A percentile compares a stretch with the other conserved stretches of the same genome.
These are phyloP conservation scores for Psilocybe sp. DNA, from an alignment of 768 basidiomycete species.

Conservation along the genomic window DNA sequence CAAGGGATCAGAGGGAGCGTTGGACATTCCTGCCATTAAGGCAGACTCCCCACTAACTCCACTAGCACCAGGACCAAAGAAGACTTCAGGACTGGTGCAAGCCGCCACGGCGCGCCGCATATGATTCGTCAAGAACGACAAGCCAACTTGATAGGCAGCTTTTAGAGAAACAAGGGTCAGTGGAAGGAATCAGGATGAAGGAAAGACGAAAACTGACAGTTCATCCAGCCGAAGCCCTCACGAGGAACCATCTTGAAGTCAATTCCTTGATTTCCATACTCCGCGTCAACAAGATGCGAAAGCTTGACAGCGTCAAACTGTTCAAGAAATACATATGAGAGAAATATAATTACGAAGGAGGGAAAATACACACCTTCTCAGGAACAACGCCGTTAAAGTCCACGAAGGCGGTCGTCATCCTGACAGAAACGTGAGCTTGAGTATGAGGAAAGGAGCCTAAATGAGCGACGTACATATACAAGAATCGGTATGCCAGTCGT, in stretches of 20 bases:
- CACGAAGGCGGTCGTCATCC: conserved; percentile 93
- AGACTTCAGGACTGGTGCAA: conserved; percentile 90
- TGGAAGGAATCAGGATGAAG: background rate
- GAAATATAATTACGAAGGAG: background rate
- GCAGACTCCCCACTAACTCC: conserved; percentile 30
- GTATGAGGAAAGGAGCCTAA: background rate
- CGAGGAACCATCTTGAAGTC: conserved; percentile 98
- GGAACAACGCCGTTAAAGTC: conserved; percentile 98
- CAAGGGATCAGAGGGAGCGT: conserved; percentile 50
- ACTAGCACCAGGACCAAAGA: conserved; percentile 59
- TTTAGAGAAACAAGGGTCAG: conserved; percentile 10
- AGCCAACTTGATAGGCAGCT: conserved; percentile 97
- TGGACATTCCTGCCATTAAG: conserved; percentile 31
- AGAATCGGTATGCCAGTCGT: conserved; percentile 89
- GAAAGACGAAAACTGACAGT: conserved; percentile 49
- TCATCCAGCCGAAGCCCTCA: conserved; percentile 99
- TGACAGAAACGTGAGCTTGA: conserved; percentile 22
- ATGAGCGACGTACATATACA: conserved; percentile 75
- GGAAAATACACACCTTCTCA: conserved; percentile 68
- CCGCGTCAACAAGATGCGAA: conserved; percentile 94
- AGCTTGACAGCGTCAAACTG: conserved; percentile 95
- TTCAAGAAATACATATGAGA: background rate
- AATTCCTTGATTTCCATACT: conserved; percentile 94
- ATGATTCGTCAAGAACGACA: conserved; percentile 88
- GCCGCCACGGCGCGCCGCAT: conserved; percentile 96